Percentiles rank a stretch among this genome's conserved stretches.
phyloP scores from a whole-genome alignment of 1,284 basidiomycete species.

The Stygiomarasmius scandens region DNA sequence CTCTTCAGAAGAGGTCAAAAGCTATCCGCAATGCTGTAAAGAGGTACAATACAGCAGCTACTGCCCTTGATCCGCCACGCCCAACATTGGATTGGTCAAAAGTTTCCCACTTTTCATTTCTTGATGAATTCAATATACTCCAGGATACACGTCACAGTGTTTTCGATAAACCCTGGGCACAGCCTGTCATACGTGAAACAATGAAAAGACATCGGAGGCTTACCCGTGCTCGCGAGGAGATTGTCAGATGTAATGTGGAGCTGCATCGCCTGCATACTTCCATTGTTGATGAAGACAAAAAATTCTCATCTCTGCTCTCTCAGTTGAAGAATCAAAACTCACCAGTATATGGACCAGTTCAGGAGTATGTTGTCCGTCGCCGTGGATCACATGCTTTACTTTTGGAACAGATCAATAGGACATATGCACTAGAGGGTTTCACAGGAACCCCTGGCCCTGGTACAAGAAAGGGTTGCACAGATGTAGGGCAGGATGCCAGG shows the following conservation, averaged over 20 bases:
- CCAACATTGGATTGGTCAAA: conserved; percentile 4
- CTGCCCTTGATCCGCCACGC: background rate
- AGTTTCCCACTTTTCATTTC: conserved; percentile 1
- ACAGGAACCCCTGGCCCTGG: background rate
- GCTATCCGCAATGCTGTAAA: conserved; percentile 19
- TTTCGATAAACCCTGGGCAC: background rate
- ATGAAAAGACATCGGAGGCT: conserved; percentile 9
- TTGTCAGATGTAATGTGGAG: conserved; percentile 9
- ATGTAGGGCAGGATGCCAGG: no score
- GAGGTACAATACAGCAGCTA: conserved; percentile 19
- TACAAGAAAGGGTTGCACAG: no score
- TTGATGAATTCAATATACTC: conserved; percentile 10
- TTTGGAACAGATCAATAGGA: background rate
- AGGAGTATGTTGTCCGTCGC: background rate
- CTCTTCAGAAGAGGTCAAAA: conserved; percentile 13
- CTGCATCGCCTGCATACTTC: conserved; percentile 8
- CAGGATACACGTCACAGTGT: conserved; percentile 4
- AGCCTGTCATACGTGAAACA: background rate
- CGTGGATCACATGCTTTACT: background rate
- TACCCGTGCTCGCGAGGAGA: conserved; percentile 8
- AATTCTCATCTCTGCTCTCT: background rate
- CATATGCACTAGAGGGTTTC: background rate
- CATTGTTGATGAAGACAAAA: conserved; percentile 3
- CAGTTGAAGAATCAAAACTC: background rate
- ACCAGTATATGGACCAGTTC: background rate